Evolutionary conservation across 2,329 filamentous ascomycete genomes (phyloP), one percentile per base, ranked within the genome.

Genomic region (Lachnellula occidentalis): DNA sequence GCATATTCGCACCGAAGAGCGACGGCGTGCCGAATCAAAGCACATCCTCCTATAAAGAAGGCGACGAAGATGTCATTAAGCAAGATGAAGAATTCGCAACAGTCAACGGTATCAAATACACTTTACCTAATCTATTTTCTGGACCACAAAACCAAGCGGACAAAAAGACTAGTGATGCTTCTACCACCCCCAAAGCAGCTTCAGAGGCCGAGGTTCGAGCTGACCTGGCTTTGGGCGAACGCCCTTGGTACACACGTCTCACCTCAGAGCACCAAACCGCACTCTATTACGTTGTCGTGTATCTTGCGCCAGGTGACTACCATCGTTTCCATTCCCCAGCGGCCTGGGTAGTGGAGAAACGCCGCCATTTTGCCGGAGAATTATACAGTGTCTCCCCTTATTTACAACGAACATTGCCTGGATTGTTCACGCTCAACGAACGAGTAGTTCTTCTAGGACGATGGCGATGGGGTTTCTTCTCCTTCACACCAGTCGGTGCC

Each of bases 391-490:
- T 99, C 4, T 95, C 90, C 0, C 94, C 94, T 0, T 99, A 96
- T 72, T 81, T 99, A 12, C 92, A 96, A 70, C 87, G 90, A 61
- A 95, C 89, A 0, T 79, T 99, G 0, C 94, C 94, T 0, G 92
- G 92, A 2, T 82, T 99, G 1, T 99, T 99, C 75, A 96, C 92
- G 0, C 78, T 99, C 19, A 99, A 99, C 72, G 94, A 99, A 74
- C 86, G 94, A 52, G 90, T 99, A 22, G 94, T 95, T 1, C 82
- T 99, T 0, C 79, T 99, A 1, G 94, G 94, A 17, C 82, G 91
- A 55, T 99, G 94, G 94, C 87, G 92, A 53, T 95, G 90, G 82
- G 94, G 94, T 17, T 97, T 99, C 80, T 99, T 99, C 78, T 88
- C 86, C 62, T 96, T 91, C 74, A 92, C 90, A 0, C 92, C 95